These are phyloP conservation scores for Austroboletus rostrupii DNA, from an alignment of 1,284 basidiomycete species.

Conservation along the genomic window DNA sequence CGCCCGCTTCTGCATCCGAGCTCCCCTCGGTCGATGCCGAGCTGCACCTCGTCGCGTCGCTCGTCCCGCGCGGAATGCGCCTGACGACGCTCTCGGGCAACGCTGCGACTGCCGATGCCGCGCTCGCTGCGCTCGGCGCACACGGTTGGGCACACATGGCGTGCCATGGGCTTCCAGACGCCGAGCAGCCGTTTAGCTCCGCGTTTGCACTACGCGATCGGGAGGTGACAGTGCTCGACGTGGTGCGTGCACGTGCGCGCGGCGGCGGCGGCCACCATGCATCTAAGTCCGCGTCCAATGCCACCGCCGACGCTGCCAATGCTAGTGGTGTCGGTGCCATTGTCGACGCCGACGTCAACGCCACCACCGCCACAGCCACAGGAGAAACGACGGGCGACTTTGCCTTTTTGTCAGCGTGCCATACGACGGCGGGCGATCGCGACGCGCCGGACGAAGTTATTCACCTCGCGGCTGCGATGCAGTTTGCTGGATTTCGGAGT, in stretches of 20 bases:
- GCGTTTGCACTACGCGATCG: conserved; percentile 27
- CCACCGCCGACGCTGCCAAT: not conserved
- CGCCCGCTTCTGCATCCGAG: not conserved
- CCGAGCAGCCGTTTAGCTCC: conserved; percentile 27
- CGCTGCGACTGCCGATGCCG: conserved; percentile 9
- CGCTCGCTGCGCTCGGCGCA: conserved; percentile 11
- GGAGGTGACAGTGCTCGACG: conserved; percentile 26
- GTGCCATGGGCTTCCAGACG: conserved; percentile 22
- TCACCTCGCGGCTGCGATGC: conserved; percentile 22
- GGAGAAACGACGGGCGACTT: conserved; percentile 6
- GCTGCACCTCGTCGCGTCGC: conserved; percentile 16
- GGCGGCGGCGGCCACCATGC: not conserved
- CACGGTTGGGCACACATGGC: conserved; percentile 29
- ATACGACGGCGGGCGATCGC: conserved; percentile 10
- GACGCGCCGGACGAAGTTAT: conserved; percentile 15
- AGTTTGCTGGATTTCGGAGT: conserved; percentile 19
- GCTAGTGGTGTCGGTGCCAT: too few species aligned
- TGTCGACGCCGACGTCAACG: too few species aligned
- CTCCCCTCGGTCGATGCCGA: conserved; percentile 12
- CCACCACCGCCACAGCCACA: not conserved
- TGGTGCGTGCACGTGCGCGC: conserved; percentile 18
- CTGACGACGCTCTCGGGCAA: conserved; percentile 12
- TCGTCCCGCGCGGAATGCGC: conserved; percentile 13
- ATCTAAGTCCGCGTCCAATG: not conserved
- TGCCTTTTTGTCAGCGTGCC: conserved; percentile 21